Evolutionary conservation across 805 yeast genomes (phyloP).

Genomic region (Lipomyces spencermartinsiae): DNA sequence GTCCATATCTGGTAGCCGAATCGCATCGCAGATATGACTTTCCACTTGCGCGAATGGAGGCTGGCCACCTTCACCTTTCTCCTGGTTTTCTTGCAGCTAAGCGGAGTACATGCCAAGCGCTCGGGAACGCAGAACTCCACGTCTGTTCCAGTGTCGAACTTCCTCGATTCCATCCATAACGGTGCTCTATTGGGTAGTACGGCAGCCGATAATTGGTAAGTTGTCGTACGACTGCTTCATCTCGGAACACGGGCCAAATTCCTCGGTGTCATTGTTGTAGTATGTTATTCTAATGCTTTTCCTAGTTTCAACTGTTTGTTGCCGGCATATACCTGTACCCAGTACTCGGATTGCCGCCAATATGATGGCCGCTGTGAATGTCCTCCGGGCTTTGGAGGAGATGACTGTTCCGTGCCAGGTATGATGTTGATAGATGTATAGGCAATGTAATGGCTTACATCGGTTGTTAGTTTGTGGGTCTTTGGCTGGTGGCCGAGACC

Average conservation of each 20-base stretch:
- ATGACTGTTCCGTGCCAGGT: constrained; percentile 82
- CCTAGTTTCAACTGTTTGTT: constrained; percentile 87
- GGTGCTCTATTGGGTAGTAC: not conserved
- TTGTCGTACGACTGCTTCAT: not conserved
- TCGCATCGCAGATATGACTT: not conserved
- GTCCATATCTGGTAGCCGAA: not conserved
- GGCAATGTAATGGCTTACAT: not conserved
- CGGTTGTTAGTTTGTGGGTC: constrained; percentile 69
- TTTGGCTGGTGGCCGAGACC: constrained; percentile 63
- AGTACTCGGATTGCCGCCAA: constrained; percentile 85
- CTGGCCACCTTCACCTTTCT: not conserved
- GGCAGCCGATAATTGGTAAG: constrained; percentile 19
- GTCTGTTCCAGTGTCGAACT: constrained; percentile 18
- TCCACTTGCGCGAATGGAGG: not conserved
- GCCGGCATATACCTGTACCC: constrained; percentile 88
- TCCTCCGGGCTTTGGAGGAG: constrained; percentile 90
- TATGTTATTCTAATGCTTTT: too few relatives aligned
- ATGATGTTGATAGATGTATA: constrained; percentile 38
- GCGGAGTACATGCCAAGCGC: not conserved
- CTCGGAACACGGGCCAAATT: not conserved
- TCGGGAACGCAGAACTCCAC: constrained; percentile 4
- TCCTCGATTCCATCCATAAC: constrained; percentile 2
- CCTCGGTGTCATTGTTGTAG: not conserved
- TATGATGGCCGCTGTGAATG: constrained; percentile 93
- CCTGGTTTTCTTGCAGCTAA: not conserved